Base-by-base conservation (phyloP, 1,284 basidiomycete species). In the Marasmius oreades region DNA sequence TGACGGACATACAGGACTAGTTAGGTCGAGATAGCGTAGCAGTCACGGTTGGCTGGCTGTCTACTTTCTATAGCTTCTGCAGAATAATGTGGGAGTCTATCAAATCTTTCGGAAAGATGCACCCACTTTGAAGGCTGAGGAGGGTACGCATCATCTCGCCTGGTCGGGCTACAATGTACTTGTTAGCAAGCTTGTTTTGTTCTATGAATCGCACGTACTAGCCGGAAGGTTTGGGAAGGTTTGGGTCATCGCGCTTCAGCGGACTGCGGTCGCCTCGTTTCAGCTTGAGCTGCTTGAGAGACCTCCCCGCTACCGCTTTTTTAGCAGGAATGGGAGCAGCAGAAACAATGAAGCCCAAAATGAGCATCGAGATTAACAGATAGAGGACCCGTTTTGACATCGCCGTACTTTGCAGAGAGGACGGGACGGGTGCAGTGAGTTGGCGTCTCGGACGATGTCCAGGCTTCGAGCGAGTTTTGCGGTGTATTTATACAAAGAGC, bases 211-310 rank as follows among this genome's bases (percentile, higher is more conserved):
- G 20, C 2, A 55, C 61, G 51, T 51, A 61, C 61, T 57, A 51
- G 16, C 43, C 50, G 34, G 67, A 66, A n/a, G 64, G 64, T 54
- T 51, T 52, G 51, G 55, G 28, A n/a, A 44, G 51, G 22, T 50
- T 59, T 24, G 51, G 52, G 18, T 51, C 52, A 18, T 58, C 56
- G 4, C 61, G 60, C 51, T 52, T 59, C 52, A 61, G 59, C 1
- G 59, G 58, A 24, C 54, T 55, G 20, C 66, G 58, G 36, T 63
- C 69, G 47, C 65, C 66, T 47, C 72, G 69, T 62, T 65, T 68
- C 51, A 68, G 62, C 58, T 69, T 64, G 61, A 64, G 68, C 64
- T 76, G 74, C 62, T 73, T 76, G 47, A 71, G 64, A n/a, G 55
- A 55, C 56, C 63, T 67, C 58, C 61, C 65, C 34, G 36, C 51